Percentiles rank a stretch among this genome's conserved stretches.
Evolutionary conservation across 208 protist species (phyloP).

Genomic region (Jaenimonas drosophilae): DNA sequence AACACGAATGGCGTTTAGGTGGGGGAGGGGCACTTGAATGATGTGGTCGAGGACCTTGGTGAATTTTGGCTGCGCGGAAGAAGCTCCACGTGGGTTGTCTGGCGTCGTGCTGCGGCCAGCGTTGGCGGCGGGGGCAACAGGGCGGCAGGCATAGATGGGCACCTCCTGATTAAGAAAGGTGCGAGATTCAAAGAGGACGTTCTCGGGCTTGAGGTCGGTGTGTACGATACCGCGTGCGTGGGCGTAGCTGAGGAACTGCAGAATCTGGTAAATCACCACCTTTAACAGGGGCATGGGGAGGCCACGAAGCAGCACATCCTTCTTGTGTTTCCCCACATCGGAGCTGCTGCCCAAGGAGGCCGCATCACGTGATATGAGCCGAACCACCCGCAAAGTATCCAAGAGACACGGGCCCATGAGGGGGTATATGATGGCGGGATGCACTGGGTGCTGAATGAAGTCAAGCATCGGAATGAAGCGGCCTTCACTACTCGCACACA

Average conservation of each 20-base stretch:
- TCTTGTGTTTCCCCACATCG: constrained; percentile 2
- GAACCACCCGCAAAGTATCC: constrained; percentile 35
- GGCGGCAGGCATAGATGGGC: neutral
- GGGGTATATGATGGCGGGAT: constrained; percentile 66
- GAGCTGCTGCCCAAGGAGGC: neutral
- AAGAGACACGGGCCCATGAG: constrained; percentile 62
- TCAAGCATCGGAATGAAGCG: constrained; percentile 46
- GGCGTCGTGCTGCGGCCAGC: neutral
- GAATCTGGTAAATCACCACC: constrained; percentile 54
- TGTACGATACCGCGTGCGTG: constrained; percentile 59
- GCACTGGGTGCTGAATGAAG: constrained; percentile 56
- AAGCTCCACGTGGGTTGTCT: neutral
- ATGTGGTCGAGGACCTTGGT: constrained; percentile 9
- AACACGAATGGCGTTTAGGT: constrained; percentile 55
- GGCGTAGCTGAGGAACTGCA: constrained; percentile 59
- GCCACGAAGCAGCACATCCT: constrained; percentile 30
- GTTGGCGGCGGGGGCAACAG: neutral
- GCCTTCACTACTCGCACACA: constrained; percentile 12
- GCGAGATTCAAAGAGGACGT: constrained; percentile 68
- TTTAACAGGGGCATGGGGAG: constrained; percentile 45
- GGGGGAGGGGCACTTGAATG: constrained; percentile 33
- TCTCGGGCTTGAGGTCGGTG: constrained; percentile 83
- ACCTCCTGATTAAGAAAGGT: neutral
- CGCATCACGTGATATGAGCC: constrained; percentile 19
- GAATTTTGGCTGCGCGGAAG: neutral